Base-by-base conservation (phyloP, 768 basidiomycete genomes). In the Boletus rubropictus region DNA sequence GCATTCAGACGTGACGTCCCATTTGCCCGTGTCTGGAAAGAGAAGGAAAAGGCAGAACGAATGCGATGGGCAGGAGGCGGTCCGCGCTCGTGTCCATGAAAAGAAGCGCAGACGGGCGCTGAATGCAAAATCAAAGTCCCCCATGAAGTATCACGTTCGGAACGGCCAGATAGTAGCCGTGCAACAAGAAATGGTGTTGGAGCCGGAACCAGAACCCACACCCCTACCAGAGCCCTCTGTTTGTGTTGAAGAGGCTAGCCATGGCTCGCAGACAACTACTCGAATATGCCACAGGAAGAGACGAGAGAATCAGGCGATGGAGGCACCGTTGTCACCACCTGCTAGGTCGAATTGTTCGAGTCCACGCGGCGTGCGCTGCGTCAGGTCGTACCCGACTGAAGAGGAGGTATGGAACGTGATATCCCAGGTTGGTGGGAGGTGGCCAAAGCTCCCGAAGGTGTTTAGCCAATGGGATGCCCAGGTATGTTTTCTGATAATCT, bases 381-480 rank as follows among this genome's bases (percentile, higher is more conserved):
- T 18, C 20, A 43, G n/a, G 27, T 17, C 39, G 5, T 46, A 48
- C 31, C 21, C 39, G 17, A 31, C 11, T 15, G 53, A 51, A 41
- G 36, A 39, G 7, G 35, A 48, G 0, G 17, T 31, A 3, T 44
- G 24, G 28, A 25, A 38, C 1, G 9, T 1, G 21, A 22, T 42
- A 4, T 21, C 43, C 6, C 10, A 11, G 3, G 18, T 4, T 12
- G 27, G 27, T 10, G n/a, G 15, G 2, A 27, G 0, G 14, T 64
- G 62, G 63, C 60, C 60, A 1, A 15, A 50, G 24, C 38, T 56
- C 1, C 45, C 50, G 3, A 14, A 1, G 5, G 4, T 8, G 22
- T 56, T 62, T 8, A 46, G 40, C 12, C 51, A 50, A 1, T 60
- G 63, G 60, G 51, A 63, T 14, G 12, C 21, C 12, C 63, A 65